A percentile compares a stretch with the other conserved stretches of the same genome.
These are phyloP conservation scores for Acaromyces ingoldii DNA, from an alignment of 1,284 basidiomycete genomes.

Conservation along the genomic window DNA sequence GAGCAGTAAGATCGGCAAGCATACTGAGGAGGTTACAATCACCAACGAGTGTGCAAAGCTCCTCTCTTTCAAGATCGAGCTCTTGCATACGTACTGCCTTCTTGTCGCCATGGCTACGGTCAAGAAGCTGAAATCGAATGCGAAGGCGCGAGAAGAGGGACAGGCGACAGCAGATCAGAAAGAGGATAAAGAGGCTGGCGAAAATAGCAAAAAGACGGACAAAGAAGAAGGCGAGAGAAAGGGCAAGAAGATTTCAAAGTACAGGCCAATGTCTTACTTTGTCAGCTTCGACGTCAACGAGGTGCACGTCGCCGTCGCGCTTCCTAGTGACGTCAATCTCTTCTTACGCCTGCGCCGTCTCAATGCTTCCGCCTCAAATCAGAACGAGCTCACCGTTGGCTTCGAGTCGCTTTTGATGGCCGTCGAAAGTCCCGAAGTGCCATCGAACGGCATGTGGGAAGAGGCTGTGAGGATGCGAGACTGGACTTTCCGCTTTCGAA, in stretches of 20 bases:
- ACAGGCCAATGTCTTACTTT: slow-evolving; percentile 7
- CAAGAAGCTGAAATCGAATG: slow-evolving; percentile 27
- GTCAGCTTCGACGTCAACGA: slow-evolving; percentile 44
- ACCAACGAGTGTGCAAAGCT: slow-evolving; percentile 54
- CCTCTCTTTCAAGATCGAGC: slow-evolving; percentile 58
- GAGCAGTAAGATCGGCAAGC: slow-evolving; percentile 28
- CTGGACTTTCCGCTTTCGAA: slow-evolving; percentile 50
- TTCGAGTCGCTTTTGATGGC: slow-evolving; percentile 53
- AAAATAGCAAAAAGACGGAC: too few relatives aligned
- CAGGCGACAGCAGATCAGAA: background rate
- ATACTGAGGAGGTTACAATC: slow-evolving; percentile 53
- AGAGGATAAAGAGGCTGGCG: too few relatives aligned
- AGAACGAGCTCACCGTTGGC: slow-evolving; percentile 20
- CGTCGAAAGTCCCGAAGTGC: slow-evolving; percentile 52
- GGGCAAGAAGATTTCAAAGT: background rate
- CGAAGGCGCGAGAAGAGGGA: background rate
- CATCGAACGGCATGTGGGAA: slow-evolving; percentile 63
- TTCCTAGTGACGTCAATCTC: slow-evolving; percentile 45
- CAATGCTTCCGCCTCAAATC: slow-evolving; percentile 27
- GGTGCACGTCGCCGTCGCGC: slow-evolving; percentile 41
- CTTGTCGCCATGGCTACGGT: slow-evolving; percentile 65
- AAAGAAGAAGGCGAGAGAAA: background rate
- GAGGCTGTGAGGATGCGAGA: slow-evolving; percentile 67
- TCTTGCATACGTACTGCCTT: slow-evolving; percentile 69
- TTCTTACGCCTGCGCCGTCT: slow-evolving; percentile 39